phyloP scores from a whole-genome alignment of 345 rosid species.

The Populus alba region DNA sequence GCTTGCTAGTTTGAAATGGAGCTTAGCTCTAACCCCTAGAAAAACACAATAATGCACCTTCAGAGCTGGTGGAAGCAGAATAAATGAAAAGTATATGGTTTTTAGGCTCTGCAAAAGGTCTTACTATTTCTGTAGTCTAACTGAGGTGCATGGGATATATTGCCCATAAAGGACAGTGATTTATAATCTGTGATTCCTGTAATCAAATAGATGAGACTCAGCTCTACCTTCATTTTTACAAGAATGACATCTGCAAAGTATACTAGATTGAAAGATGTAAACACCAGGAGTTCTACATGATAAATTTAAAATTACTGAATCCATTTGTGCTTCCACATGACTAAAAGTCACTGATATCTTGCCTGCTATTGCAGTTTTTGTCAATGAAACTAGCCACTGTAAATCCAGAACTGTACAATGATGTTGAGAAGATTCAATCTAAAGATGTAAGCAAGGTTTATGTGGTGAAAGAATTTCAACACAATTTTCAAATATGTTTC shows the following conservation, averaged over 20 bases:
- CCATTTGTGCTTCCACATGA: neutral
- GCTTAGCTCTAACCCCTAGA: neutral
- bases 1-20: neutral
- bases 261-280: too few species aligned
- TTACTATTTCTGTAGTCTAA: too few species aligned
- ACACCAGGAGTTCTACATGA: too few species aligned
- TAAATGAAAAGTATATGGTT: neutral
- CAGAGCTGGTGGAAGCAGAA: neutral
- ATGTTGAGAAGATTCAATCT: constrained; percentile 66
- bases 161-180: neutral
- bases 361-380: constrained; percentile 59
- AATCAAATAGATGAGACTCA: neutral
- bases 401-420: constrained; percentile 64
- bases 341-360: neutral
- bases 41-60: neutral
- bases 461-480: neutral
- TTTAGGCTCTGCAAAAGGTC: too few species aligned
- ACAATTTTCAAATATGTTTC: constrained; percentile 8
- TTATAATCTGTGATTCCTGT: too few species aligned
- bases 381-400: constrained; percentile 98
- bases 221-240: neutral
- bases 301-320: neutral
- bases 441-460: constrained; percentile 63
- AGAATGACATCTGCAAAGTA: neutral
- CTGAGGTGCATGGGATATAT: too few species aligned